Conservation (phyloP, 176 grass and related monocot genomes). For the Rhynchospora breviuscula region DNA sequence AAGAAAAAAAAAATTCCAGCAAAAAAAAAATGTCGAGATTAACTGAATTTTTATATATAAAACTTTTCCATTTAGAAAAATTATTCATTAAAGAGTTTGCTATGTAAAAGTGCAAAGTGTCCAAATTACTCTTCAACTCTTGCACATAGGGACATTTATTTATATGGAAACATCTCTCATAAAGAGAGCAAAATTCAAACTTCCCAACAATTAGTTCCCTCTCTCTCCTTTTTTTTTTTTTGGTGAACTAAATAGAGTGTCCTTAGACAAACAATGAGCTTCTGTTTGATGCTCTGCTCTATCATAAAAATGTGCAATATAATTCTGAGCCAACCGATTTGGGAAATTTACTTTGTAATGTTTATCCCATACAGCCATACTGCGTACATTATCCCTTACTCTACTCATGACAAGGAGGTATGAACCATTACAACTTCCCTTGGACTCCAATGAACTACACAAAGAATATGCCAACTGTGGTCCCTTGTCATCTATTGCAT, state of each 20-base stretch:
- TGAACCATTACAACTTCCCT: conserved; percentile 22
- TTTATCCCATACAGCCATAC: neutral
- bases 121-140: neutral
- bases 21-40: too few species aligned
- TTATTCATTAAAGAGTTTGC: too few species aligned
- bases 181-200: neutral
- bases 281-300: neutral
- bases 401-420: conserved; percentile 26
- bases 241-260: neutral
- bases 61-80: too few species aligned
- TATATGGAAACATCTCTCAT: neutral
- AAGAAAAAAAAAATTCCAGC: too few species aligned
- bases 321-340: neutral
- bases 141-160: neutral
- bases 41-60: too few species aligned
- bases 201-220: neutral
- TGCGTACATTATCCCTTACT: conserved; percentile 19
- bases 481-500: conserved; percentile 12
- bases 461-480: conserved; percentile 12
- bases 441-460: conserved; percentile 8
- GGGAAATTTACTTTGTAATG: neutral
- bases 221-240: neutral
- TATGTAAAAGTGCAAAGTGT: too few species aligned
- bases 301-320: neutral
- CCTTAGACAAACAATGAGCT: neutral